Base-by-base conservation (phyloP, 768 basidiomycete genomes). In the Cystofilobasidium macerans region DNA sequence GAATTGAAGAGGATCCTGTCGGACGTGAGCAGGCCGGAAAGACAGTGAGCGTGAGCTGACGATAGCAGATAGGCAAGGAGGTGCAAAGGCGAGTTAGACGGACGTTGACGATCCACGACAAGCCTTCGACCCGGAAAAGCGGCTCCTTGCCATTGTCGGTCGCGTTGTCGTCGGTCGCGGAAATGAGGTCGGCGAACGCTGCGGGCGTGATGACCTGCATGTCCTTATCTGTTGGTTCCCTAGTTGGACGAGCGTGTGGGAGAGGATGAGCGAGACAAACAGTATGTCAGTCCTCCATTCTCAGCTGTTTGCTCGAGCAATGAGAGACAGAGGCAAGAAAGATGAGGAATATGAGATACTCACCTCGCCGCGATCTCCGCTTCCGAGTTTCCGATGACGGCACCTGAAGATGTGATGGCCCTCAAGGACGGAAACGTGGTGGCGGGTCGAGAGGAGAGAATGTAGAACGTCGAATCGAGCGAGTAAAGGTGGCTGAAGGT, bases 401-500 rank as follows among this genome's bases (percentile, higher is more conserved):
- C 70, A 0, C 81, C 87, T 16, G 85, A 85, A 20, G 88, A 91
- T 28, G 82, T 86, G 71, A 95, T 86, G 57, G 80, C 79, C 1
- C 80, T 76, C 18, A 84, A 76, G 56, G 85, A 80, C 18, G 92
- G 92, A 53, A 91, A 74, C 3, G 75, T 77, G 12, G 80, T 78
- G 9, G 86, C 87, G 24, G 84, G n/a, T n/a, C n/a, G 77, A 74
- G 90, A 84, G 3, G 86, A 82, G 47, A 97, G 89, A 70, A 94
- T 79, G 73, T 85, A 91, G 42, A 87, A 81, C 9, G 87, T 85
- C 53, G 89, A 89, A 70, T 90, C 88, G 71, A 84, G 78, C 64
- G 90, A 76, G 73, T 88, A 94, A 13, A 94, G 80, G 64, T 81
- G 83, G 77, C 92, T 88, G 68, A 91, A 85, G 60, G 92, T 84